Evolutionary conservation across 2,329 filamentous ascomycete genomes (phyloP), one percentile per base, ranked within the genome.

Genomic region (Podosphaera fusca): DNA sequence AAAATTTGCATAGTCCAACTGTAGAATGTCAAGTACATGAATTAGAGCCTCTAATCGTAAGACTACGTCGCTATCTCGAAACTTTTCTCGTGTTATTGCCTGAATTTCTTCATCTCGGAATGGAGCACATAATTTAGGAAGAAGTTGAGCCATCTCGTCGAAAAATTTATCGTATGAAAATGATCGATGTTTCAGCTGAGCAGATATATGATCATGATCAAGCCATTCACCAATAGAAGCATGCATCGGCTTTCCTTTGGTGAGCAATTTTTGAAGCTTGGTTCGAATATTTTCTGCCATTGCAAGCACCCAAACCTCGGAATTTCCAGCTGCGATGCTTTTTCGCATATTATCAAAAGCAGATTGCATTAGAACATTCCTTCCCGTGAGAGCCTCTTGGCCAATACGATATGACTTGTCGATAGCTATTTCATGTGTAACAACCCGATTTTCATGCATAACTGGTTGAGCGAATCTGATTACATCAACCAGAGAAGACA

Each of bases 151-250:
- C 75, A 90, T 86, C 60, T 86, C 84, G 1, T 75, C 72, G 66
- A 90, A 90, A 69, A 90, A 89, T 58, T 80, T 83, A 61, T 85
- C 81, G 61, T 89, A 89, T 0, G 85, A 89, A 67, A 90, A 90
- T 55, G 78, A 79, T 12, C 85, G 85, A 57, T 80, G 75, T 8
- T 73, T 72, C 64, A 85, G 86, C 61, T 89, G 83, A 46, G 75
- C 77, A 59, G 76, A 74, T 34, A 87, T 81, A 60, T 84, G 74
- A 45, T 87, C 81, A 0, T 81, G 78, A 62, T 90, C 86, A 31
- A 92, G 72, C 0, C 84, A 79, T 64, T 89, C 85, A 2, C 79
- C 79, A 58, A 90, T 87, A 50, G 87, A 75, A 2, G 75, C 81
- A 65, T 88, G 76, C 77, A 88, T 84, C 21, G 81, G 79, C 65